Conservation (phyloP, 2,329 filamentous ascomycete genomes). For the Teratosphaeriaceae sp. region DNA sequence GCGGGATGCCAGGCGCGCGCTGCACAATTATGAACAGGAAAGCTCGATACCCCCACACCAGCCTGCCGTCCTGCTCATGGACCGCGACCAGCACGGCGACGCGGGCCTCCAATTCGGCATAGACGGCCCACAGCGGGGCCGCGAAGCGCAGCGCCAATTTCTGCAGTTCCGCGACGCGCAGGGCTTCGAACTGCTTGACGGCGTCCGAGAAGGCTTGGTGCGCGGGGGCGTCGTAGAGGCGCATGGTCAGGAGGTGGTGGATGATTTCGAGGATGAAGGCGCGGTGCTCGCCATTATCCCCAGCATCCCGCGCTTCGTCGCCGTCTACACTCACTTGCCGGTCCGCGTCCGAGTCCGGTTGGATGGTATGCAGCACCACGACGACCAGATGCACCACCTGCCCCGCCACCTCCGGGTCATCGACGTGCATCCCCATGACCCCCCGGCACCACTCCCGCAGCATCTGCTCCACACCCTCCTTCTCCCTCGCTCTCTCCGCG, state of each 20-base stretch:
- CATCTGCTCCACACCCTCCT: constrained; percentile 20
- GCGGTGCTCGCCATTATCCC: too few relatives aligned
- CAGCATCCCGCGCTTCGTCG: too few relatives aligned
- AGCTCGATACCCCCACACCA: constrained; percentile 77
- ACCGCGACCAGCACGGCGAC: constrained; percentile 73
- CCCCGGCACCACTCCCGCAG: constrained; percentile 62
- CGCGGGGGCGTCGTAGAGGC: constrained; percentile 64
- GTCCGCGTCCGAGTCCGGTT: constrained; percentile 17
- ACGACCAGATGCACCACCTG: constrained; percentile 25
- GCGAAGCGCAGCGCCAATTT: constrained; percentile 85
- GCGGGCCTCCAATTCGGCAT: constrained; percentile 76
- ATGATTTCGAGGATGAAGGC: constrained; percentile 85
- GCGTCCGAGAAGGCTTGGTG: constrained; percentile 75
- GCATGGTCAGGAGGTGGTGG: constrained; percentile 82
- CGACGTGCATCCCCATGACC: constrained; percentile 63
- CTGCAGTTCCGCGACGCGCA: constrained; percentile 82
- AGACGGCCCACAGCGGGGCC: constrained; percentile 77
- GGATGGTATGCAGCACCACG: constrained; percentile 23
- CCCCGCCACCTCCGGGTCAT: constrained; percentile 37
- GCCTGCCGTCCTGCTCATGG: constrained; percentile 69
- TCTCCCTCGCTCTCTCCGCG: too few relatives aligned
- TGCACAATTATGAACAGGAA: constrained; percentile 93
- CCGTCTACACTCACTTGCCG: too few relatives aligned
- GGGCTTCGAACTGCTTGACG: constrained; percentile 78
- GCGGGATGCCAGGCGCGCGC: constrained; percentile 69